These are phyloP conservation scores for Plasmopara muralis DNA, from an alignment of 352 stramenopile genomes.

Conservation along the genomic window DNA sequence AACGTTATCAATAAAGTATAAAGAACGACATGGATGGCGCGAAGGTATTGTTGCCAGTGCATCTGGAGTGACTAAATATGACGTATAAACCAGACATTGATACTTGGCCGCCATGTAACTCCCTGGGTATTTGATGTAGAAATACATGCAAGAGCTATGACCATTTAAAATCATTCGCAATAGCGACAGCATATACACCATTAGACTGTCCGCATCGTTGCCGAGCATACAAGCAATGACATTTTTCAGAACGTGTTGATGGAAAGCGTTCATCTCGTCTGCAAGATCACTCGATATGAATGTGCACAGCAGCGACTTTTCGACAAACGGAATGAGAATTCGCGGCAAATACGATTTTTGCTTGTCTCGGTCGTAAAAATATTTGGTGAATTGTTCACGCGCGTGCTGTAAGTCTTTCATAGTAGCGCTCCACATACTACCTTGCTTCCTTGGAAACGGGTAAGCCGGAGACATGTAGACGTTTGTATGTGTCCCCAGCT, in stretches of 20 bases:
- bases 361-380: constrained; percentile 54
- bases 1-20: constrained; percentile 80
- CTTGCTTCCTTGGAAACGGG: constrained; percentile 66
- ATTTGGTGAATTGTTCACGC: constrained; percentile 61
- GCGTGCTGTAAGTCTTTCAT: constrained; percentile 61
- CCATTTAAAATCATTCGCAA: constrained; percentile 75
- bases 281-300: constrained; percentile 64
- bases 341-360: constrained; percentile 46
- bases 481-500: constrained; percentile 66
- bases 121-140: constrained; percentile 78
- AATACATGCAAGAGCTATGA: constrained; percentile 71
- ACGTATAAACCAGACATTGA: constrained; percentile 66
- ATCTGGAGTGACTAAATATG: constrained; percentile 60
- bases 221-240: constrained; percentile 64
- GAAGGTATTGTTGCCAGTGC: constrained; percentile 44
- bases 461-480: constrained; percentile 78
- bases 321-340: constrained; percentile 57
- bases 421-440: constrained; percentile 51
- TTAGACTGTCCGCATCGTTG: constrained; percentile 25
- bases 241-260: constrained; percentile 74
- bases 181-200: constrained; percentile 51
- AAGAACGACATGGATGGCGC: constrained; percentile 65
- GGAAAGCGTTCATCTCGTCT: constrained; percentile 71
- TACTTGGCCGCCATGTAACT: constrained; percentile 50
- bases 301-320: constrained; percentile 66